These are phyloP conservation scores for Obelidium mucronatum DNA, from an alignment of 192 early-diverging fungal species.

Conservation along the genomic window DNA sequence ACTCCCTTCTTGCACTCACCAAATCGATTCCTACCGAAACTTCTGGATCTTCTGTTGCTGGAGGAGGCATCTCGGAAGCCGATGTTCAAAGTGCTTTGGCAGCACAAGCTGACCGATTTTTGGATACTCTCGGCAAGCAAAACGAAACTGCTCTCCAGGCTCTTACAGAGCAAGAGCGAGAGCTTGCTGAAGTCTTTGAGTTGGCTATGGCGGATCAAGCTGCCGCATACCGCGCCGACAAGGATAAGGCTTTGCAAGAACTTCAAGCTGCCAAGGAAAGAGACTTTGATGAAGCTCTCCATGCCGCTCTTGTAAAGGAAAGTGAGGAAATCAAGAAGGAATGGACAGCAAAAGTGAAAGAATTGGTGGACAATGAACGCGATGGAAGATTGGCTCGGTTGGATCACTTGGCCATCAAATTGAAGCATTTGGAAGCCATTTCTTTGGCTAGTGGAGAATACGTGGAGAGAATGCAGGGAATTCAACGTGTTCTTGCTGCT, in stretches of 20 bases:
- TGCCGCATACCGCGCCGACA: background rate
- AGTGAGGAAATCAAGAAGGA: slow-evolving; percentile 47
- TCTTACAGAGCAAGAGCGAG: slow-evolving; percentile 11
- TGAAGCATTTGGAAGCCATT: slow-evolving; percentile 76
- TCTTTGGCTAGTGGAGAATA: slow-evolving; percentile 71
- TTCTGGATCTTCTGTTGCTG: background rate
- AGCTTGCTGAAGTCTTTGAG: slow-evolving; percentile 20
- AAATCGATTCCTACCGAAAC: background rate
- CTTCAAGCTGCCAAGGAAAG: background rate
- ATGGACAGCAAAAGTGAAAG: slow-evolving; percentile 80
- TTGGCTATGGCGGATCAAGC: background rate
- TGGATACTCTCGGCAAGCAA: slow-evolving; percentile 2
- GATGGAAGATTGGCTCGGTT: slow-evolving; percentile 85
- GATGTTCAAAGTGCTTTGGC: slow-evolving; percentile 11
- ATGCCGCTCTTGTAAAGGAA: background rate
- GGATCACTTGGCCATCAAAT: slow-evolving; percentile 79
- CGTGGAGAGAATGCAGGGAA: slow-evolving; percentile 68
- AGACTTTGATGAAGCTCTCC: background rate
- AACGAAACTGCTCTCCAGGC: slow-evolving; percentile 24
- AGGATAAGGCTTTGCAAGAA: background rate
- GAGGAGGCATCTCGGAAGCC: background rate
- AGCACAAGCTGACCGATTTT: background rate
- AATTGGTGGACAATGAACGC: slow-evolving; percentile 88
- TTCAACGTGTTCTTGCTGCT: slow-evolving; percentile 71
- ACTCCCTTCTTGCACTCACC: background rate